Percentiles rank a stretch among this genome's conserved stretches.
phyloP scores from a whole-genome alignment of 805 yeast genomes.

The Candida khao-thaluensis region DNA sequence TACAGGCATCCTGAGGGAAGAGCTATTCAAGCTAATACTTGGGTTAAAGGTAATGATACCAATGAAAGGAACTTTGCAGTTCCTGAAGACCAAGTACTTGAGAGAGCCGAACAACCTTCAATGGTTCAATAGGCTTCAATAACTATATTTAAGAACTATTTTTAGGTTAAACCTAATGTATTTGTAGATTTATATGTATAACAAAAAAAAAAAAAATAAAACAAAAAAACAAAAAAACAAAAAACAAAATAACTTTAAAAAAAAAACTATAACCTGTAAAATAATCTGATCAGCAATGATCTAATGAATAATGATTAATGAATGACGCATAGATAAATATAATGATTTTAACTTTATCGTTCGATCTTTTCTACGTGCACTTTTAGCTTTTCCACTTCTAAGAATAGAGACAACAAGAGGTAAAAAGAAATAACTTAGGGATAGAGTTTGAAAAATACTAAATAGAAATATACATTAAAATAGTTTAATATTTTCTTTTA shows the following conservation, averaged over 20 bases:
- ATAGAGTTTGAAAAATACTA: background rate
- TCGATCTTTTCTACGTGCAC: too few relatives aligned
- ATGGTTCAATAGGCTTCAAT: slow-evolving; percentile 4
- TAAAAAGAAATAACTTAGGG: too few relatives aligned
- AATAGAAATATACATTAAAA: slow-evolving; percentile 6
- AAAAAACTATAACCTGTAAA: slow-evolving; percentile 1
- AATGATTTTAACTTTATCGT: background rate
- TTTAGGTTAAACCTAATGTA: background rate
- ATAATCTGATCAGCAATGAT: background rate
- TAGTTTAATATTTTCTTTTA: slow-evolving; percentile 70
- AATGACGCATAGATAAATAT: slow-evolving; percentile 3
- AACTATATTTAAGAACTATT: too few relatives aligned
- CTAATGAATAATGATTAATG: slow-evolving; percentile 4
- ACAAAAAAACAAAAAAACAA: slow-evolving; percentile 9
- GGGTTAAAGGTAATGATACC: slow-evolving; percentile 28
- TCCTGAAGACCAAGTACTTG: slow-evolving; percentile 70
- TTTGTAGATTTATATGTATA: slow-evolving; percentile 5
- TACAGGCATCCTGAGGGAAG: slow-evolving; percentile 84
- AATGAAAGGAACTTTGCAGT: slow-evolving; percentile 71
- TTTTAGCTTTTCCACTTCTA: too few relatives aligned
- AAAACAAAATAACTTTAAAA: background rate
- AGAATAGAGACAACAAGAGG: too few relatives aligned
- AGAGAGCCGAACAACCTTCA: slow-evolving; percentile 45
- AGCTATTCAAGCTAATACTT: slow-evolving; percentile 30
- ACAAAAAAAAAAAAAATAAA: slow-evolving; percentile 13